phyloP scores from a whole-genome alignment of 2,329 filamentous ascomycete species.

The Paraphoma sp. region DNA sequence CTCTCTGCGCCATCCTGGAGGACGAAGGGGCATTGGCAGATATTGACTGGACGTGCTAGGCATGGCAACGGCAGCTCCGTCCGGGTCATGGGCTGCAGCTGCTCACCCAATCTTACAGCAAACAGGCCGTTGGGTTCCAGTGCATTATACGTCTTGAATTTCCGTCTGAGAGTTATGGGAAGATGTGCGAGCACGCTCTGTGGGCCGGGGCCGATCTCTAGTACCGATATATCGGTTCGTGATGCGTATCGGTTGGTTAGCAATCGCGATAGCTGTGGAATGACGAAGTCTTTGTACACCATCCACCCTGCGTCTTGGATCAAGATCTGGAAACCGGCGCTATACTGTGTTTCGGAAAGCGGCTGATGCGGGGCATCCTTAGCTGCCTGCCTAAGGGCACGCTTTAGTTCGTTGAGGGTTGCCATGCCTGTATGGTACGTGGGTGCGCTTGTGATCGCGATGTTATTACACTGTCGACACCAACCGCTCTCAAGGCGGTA shows the following conservation, averaged over 20 bases:
- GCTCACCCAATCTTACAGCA: conserved; percentile 53
- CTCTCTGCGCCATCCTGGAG: conserved; percentile 4
- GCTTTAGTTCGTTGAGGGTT: conserved; percentile 55
- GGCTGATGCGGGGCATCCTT: conserved; percentile 36
- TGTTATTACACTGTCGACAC: neutral
- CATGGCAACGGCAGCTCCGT: conserved; percentile 49
- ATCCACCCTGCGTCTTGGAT: conserved; percentile 41
- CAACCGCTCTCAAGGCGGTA: neutral
- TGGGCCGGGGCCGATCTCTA: conserved; percentile 67
- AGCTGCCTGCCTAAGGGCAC: conserved; percentile 41
- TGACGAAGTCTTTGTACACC: conserved; percentile 48
- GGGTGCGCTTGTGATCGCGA: neutral
- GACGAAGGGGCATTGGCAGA: conserved; percentile 52
- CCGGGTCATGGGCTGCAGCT: conserved; percentile 43
- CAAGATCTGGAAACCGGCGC: conserved; percentile 56
- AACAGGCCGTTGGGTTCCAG: conserved; percentile 61
- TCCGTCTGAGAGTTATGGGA: conserved; percentile 50
- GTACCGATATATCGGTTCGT: conserved; percentile 55
- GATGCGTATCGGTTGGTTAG: conserved; percentile 49
- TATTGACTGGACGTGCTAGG: conserved; percentile 48
- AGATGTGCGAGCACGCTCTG: conserved; percentile 61
- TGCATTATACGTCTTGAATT: conserved; percentile 60
- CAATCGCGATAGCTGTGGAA: neutral
- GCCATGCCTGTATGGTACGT: conserved; percentile 42
- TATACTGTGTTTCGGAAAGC: conserved; percentile 59